These are phyloP conservation scores for Blastomyces emzantsi DNA, from an alignment of 2,329 filamentous ascomycete genomes.

Conservation along the genomic window DNA sequence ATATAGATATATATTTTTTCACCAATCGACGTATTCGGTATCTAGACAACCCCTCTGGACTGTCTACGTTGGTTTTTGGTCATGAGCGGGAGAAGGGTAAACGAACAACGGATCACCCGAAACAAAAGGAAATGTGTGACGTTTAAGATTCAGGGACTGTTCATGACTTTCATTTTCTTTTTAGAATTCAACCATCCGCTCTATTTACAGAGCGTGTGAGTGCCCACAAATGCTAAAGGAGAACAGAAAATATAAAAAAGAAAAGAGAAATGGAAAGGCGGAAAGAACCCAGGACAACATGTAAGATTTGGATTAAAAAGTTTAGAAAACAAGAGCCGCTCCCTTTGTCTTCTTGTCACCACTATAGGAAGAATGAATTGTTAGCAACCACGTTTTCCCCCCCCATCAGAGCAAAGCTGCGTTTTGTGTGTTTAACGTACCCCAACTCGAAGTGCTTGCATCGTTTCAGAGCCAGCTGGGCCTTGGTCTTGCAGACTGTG, in stretches of 20 bases:
- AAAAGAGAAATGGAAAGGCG: not conserved
- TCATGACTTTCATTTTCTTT: slow-evolving; percentile 16
- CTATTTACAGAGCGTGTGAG: slow-evolving; percentile 14
- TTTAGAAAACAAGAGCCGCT: slow-evolving; percentile 98
- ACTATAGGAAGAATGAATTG: slow-evolving; percentile 47
- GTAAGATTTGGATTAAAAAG: slow-evolving; percentile 33
- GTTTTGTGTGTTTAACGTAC: slow-evolving; percentile 49
- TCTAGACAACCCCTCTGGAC: not conserved
- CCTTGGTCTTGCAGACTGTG: slow-evolving; percentile 96
- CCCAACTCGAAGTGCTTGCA: slow-evolving; percentile 99
- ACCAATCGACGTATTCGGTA: not conserved
- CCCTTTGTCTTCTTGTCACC: slow-evolving; percentile 99
- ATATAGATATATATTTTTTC: too few species aligned
- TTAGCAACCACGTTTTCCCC: not conserved
- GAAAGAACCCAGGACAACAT: slow-evolving; percentile 8
- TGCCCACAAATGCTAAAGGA: slow-evolving; percentile 14
- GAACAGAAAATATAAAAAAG: slow-evolving; percentile 6
- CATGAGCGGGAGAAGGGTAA: not conserved
- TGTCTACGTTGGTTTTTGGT: not conserved
- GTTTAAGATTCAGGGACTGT: slow-evolving; percentile 7
- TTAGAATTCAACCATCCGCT: slow-evolving; percentile 14
- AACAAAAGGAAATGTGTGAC: too few species aligned
- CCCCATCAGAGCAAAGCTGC: not conserved
- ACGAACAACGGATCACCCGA: not conserved
- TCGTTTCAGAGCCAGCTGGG: slow-evolving; percentile 95